Base-by-base conservation (phyloP, 2,329 filamentous ascomycete species). In the Pestalotiopsis sp. region DNA sequence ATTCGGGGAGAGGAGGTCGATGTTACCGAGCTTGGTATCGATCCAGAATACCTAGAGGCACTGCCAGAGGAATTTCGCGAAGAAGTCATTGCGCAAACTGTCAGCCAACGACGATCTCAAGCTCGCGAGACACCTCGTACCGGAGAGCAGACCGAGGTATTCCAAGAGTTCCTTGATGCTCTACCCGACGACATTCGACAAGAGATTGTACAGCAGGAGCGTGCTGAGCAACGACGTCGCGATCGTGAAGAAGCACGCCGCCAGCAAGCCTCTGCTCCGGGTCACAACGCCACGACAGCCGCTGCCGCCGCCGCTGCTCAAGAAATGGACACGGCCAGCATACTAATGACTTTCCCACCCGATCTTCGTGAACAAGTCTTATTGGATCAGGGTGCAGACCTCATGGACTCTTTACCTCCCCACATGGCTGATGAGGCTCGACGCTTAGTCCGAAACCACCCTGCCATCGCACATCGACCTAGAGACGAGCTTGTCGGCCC, bases 11-110 rank as follows among this genome's bases (percentile, higher is more conserved):
- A 92, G 70, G 90, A 96, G 74, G 88, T 97, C 65, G 96, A 99
- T 78, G 96, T 99, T 62, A 99, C 96, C 0, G 93, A 93, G 69
- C 86, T 99, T 70, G 94, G 95, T 62, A 98, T 99, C 73, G 96
- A 99, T 76, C 88, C 92, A 17, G 94, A 97, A 67, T 99, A 98
- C 79, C 88, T 99, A 6, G 93, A 96, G 68, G 97, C 95, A n/a
- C 83, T 99, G n/a, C 96, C 96, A 0, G 96, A 99, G 73, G 97
- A 99, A 69, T 90, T 98, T 76, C 88, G 96, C 59, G 95, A 98
- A 78, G 96, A 99, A 77, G 96, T 99, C 62, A 93, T 99, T 71
- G 94, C 97, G 78, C 91, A 94, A 70, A 94, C 97, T 68, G 88
- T 97, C 70, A 94, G 92, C 65, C 90, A 93, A 71, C 89, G 95